These are phyloP conservation scores for Gynochthodes officinalis DNA, from an alignment of 257 asterid genomes.

Conservation along the genomic window DNA sequence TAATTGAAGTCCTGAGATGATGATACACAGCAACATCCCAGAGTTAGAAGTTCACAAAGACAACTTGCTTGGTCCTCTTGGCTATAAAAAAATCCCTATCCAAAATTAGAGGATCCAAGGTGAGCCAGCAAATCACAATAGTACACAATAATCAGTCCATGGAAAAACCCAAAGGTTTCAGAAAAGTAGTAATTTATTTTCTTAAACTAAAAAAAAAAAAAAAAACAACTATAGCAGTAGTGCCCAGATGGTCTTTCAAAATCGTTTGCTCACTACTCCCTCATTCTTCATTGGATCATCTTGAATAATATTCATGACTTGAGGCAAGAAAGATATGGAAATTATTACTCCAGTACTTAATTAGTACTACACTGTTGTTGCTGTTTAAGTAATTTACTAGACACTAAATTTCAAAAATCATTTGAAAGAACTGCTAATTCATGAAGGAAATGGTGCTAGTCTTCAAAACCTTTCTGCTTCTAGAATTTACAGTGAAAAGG, in stretches of 20 bases:
- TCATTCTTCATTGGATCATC: neutral
- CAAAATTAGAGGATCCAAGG: conserved; percentile 6
- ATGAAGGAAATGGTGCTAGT: no score
- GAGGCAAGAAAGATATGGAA: neutral
- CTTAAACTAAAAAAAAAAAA: no score
- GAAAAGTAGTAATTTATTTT: no score
- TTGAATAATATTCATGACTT: no score
- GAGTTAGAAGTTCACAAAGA: neutral
- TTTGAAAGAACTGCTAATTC: neutral
- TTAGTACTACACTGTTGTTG: neutral
- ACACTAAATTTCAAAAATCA: neutral
- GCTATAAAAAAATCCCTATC: neutral
- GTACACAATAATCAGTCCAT: neutral
- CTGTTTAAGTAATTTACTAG: neutral
- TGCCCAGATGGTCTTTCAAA: conserved; percentile 19
- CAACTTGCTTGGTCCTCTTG: conserved; percentile 14
- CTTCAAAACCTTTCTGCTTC: conserved; percentile 82
- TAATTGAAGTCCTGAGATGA: neutral
- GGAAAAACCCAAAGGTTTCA: no score
- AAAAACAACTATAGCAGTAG: neutral
- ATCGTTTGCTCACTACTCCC: neutral
- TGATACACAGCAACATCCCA: neutral
- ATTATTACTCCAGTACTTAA: neutral
- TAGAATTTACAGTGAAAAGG: no score
- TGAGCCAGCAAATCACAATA: neutral